phyloP scores from a whole-genome alignment of 1,284 basidiomycete species.

The Marasmius sp. region DNA sequence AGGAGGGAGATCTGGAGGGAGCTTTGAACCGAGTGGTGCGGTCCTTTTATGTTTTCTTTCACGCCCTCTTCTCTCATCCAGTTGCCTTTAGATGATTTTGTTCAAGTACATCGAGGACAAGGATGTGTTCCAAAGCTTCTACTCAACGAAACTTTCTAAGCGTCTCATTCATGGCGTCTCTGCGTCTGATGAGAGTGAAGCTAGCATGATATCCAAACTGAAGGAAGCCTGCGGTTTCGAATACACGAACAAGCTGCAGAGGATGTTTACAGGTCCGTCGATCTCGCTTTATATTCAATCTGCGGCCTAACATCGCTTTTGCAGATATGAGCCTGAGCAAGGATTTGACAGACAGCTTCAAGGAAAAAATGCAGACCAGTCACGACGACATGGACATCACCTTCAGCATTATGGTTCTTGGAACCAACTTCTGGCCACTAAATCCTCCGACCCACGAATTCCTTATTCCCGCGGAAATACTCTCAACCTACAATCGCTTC shows the following conservation, averaged over 20 bases:
- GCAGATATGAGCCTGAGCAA: slow-evolving; percentile 94
- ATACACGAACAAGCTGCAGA: slow-evolving; percentile 96
- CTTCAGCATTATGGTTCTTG: slow-evolving; percentile 92
- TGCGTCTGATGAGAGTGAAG: slow-evolving; percentile 95
- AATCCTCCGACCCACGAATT: slow-evolving; percentile 84
- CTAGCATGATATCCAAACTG: slow-evolving; percentile 97
- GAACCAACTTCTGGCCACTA: slow-evolving; percentile 96
- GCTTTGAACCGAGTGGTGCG: slow-evolving; percentile 89
- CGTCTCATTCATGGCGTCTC: slow-evolving; percentile 92
- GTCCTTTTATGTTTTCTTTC: slow-evolving; percentile 16
- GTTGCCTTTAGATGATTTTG: slow-evolving; percentile 79
- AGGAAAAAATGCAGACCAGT: slow-evolving; percentile 88
- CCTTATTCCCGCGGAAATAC: slow-evolving; percentile 86
- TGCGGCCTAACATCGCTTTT: slow-evolving; percentile 7
- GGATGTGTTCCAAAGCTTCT: slow-evolving; percentile 99
- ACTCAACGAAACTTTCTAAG: slow-evolving; percentile 94
- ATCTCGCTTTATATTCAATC: background rate
- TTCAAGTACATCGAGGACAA: slow-evolving; percentile 99
- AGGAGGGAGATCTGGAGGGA: slow-evolving; percentile 88
- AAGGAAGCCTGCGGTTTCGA: slow-evolving; percentile 99
- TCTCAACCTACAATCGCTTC: slow-evolving; percentile 89
- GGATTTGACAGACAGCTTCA: slow-evolving; percentile 96
- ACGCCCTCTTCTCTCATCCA: slow-evolving; percentile 7
- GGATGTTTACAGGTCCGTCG: slow-evolving; percentile 91
- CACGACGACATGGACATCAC: slow-evolving; percentile 86